Evolutionary conservation across 805 yeast species (phyloP), one percentile per base, ranked within the genome.

Genomic region (Debaryomyces tyrocola): DNA sequence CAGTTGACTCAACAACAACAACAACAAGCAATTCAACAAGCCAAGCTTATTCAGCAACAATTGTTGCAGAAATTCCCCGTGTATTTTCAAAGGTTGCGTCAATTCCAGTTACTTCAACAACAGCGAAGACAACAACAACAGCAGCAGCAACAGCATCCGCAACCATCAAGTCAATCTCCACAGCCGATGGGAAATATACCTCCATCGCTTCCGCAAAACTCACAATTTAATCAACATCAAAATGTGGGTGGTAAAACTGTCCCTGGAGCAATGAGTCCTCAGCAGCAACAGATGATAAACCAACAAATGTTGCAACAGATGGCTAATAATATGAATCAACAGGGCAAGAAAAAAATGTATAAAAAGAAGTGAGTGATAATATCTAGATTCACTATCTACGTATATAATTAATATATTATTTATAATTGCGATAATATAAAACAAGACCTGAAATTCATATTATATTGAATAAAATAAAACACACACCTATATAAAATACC

Each of bases 21-120:
- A 41, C 76, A 70, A 45, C 75, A 70, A 45, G 77, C 78, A 1
- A 50, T 69, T 12, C 74, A 68, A 45, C 77, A 73, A 51, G 73
- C 75, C 12, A 69, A 70, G 45, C 46, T 56, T 9, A 49, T 67
- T 15, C 75, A 70, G 50, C 73, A 67, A 37, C 70, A 67, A 38
- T 54, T 70, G 47, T 39, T 68, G 5, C 73, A 67, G 48, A 60
- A 65, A 43, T 70, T 66, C 52, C 73, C 74, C 1, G 49, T 57
- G 4, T 69, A 70, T 47, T 70, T 68, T 51, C 74, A 69, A 46
- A 55, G 70, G 38, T 57, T 70, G 28, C 57, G 67, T n/a, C 72
- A 67, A 41, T 58, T 65, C 31, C 75, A 69, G 46, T 39, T 63
- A n/a, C 50, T 63, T 31, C 70, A 63, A 42, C 67, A 62, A 41